Evolutionary conservation across 2,329 filamentous ascomycete genomes (phyloP).

Genomic region (Colletotrichum sp.): DNA sequence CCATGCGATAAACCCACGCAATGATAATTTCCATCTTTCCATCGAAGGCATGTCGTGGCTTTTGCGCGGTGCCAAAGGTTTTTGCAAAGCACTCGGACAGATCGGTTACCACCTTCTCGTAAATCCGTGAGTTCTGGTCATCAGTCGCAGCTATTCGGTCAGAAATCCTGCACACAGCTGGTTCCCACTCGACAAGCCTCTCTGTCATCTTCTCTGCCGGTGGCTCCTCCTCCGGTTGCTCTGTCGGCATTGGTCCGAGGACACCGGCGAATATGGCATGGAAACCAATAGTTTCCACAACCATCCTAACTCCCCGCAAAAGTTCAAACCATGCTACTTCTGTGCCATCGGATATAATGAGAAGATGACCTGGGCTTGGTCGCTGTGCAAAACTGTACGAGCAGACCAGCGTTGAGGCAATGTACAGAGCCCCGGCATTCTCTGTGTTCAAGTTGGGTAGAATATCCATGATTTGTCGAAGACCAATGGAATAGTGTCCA

Average conservation of each 20-base stretch:
- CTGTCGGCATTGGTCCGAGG: background rate
- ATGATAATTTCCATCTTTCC: conserved; percentile 19
- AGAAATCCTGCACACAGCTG: conserved; percentile 7
- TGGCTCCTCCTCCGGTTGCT: background rate
- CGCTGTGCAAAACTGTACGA: conserved; percentile 8
- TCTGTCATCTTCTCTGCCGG: background rate
- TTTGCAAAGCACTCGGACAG: background rate
- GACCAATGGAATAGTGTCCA: conserved; percentile 1
- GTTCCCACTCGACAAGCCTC: conserved; percentile 14
- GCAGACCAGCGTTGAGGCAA: conserved; percentile 12
- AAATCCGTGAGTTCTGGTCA: background rate
- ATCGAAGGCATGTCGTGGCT: background rate
- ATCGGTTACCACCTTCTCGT: background rate
- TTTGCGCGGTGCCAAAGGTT: conserved; percentile 8
- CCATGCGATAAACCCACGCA: conserved; percentile 16
- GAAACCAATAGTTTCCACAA: conserved; percentile 19
- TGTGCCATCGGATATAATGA: conserved; percentile 20
- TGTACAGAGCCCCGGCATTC: conserved; percentile 15
- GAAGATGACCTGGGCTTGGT: conserved; percentile 19
- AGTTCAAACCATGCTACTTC: conserved; percentile 24
- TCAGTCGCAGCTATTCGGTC: background rate
- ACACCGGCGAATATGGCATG: conserved; percentile 17
- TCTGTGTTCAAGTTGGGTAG: conserved; percentile 9
- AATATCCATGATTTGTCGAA: conserved; percentile 15
- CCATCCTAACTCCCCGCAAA: conserved; percentile 22